A percentile compares a stretch with the other conserved stretches of the same genome.
Conservation (phyloP, 2,329 filamentous ascomycete genomes). For the Akanthomyces lecanii region DNA sequence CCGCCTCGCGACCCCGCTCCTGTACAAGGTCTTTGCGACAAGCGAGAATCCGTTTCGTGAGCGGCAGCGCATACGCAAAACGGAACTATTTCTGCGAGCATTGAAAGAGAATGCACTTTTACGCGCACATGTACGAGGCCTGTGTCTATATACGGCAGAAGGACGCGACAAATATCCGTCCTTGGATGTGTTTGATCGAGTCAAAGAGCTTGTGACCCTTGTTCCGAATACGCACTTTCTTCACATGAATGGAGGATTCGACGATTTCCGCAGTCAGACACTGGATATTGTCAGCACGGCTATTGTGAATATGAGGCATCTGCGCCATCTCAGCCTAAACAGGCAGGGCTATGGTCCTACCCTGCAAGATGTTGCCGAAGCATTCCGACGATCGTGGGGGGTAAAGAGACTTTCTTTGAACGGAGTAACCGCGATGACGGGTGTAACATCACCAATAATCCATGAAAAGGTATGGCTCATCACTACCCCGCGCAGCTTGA, state of each 20-base stretch:
- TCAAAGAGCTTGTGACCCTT: not conserved
- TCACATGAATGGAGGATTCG: not conserved
- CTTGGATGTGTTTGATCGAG: not conserved
- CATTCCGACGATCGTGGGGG: not conserved
- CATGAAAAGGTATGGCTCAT: not conserved
- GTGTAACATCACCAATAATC: not conserved
- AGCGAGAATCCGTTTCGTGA: conserved; percentile 7
- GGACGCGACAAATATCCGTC: conserved; percentile 1
- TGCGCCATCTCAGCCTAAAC: not conserved
- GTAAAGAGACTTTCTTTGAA: not conserved
- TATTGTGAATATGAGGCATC: not conserved
- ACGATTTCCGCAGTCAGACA: not conserved
- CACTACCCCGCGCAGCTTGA: not conserved
- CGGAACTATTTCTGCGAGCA: not conserved
- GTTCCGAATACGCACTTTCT: not conserved
- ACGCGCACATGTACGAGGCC: not conserved
- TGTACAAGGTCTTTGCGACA: conserved; percentile 3
- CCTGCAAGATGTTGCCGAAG: not conserved
- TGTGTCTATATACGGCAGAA: conserved; percentile 1
- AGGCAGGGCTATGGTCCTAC: conserved; percentile 3
- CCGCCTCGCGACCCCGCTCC: conserved; percentile 1
- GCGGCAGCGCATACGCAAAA: not conserved
- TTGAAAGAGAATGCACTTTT: not conserved
- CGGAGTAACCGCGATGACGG: not conserved
- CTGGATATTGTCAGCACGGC: not conserved